Base-by-base conservation (phyloP, 371 early-diverging fungal species). In the Agmasoma carcini region DNA sequence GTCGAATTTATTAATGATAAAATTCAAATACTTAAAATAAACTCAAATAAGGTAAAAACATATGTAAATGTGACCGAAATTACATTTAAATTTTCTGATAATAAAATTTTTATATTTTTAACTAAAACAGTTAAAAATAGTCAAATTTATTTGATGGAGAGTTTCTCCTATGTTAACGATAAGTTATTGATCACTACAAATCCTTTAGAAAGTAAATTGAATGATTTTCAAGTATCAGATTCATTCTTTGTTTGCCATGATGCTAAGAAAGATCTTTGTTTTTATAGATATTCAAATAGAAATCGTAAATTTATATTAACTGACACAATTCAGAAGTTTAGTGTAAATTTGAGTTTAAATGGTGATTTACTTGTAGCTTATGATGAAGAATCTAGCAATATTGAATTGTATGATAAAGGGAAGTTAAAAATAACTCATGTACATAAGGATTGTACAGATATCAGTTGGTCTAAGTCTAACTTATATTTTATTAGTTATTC, bases 321-420 rank as follows among this genome's bases (percentile, higher is more conserved):
- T n/a, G n/a, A n/a, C n/a, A n/a, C n/a, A n/a, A n/a, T n/a, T n/a
- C n/a, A n/a, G n/a, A n/a, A n/a, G n/a, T n/a, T n/a, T n/a, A n/a
- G n/a, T n/a, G n/a, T n/a, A n/a, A n/a, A n/a, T n/a, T n/a, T n/a
- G n/a, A n/a, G n/a, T n/a, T n/a, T n/a, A n/a, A n/a, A n/a, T n/a
- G 41, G 29, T 0, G 23, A 46, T 15, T n/a, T 63, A 15, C 14
- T 29, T 14, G 52, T 38, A 20, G 19, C 65, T 38, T 61, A 61
- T 25, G 65, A 69, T 27, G 11, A 38, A 2, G 33, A 15, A 9
- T 41, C 19, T 17, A 51, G 53, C 19, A 61, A 44, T 39, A 27
- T 69, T 26, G 65, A 69, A 40, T 64, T 69, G 20, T 69, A 69
- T 37, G 65, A 65, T 29, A 46, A 55, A 4, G 50, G 49, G 0